Evolutionary conservation across 345 rosid species (phyloP), one percentile per base, ranked within the genome.

Genomic region (Linum lewisii): DNA sequence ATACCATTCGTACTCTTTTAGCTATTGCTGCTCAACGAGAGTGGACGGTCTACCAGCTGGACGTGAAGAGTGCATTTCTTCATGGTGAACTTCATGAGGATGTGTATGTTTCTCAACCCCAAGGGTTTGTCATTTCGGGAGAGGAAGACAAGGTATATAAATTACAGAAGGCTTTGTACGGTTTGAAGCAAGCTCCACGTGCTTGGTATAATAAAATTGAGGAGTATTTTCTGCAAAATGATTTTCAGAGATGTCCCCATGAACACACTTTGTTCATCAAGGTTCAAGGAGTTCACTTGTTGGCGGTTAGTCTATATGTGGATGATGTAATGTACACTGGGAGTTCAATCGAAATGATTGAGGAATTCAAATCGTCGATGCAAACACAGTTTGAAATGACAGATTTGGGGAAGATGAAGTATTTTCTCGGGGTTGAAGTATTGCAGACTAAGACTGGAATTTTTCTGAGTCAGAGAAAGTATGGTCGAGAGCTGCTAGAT

Each of bases 311-410:
- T 1, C 0, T 62, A 0, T 62, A 62, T 50, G 62, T 68, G 1
- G 59, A 68, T 62, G 67, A 68, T n/a, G n/a, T 63, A 6, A 25
- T 63, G 0, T 59, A 44, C 18, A 69, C 44, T 10, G 15, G 56
- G 0, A 69, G 59, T 24, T 34, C 58, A 25, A 58, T 57, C 2
- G 3, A 2, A 7, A 58, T 69, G 64, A 29, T 63, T 45, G 64
- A 0, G 1, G 50, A 63, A 6, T 69, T 69, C 24, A 36, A 64
- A 24, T 16, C 18, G 2, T 58, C 61, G 6, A 58, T 58, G 61
- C 18, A n/a, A 20, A 2, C 15, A n/a, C 2, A 34, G 11, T 58
- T 58, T 34, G 61, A 58, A 1, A 58, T 58, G 61, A n/a, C 6
- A 38, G 45, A 38, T 14, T 14, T 38, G 45, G 45, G 45, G 14